These are phyloP conservation scores for Alternaria incomplexa DNA, from an alignment of 2,329 filamentous ascomycete genomes.

Conservation along the genomic window DNA sequence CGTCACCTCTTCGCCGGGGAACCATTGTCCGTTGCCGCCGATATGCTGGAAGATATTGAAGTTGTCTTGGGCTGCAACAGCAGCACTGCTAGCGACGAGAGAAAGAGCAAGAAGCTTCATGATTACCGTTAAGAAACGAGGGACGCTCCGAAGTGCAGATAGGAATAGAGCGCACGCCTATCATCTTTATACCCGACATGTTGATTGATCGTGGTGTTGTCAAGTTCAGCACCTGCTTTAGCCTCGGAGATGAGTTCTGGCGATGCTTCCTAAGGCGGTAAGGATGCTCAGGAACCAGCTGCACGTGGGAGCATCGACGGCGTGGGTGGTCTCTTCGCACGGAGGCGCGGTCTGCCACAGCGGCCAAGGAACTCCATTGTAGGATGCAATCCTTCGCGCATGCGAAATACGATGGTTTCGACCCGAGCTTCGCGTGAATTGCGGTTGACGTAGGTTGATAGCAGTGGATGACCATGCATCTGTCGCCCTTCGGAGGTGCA, in stretches of 20 bases:
- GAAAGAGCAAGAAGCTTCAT: constrained; percentile 31
- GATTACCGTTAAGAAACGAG: neutral
- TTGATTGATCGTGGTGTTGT: neutral
- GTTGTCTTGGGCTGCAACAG: constrained; percentile 23
- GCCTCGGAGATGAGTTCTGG: constrained; percentile 32
- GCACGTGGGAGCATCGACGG: constrained; percentile 9
- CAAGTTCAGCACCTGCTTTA: constrained; percentile 1
- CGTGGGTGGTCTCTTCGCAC: constrained; percentile 2
- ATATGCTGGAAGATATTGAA: constrained; percentile 46
- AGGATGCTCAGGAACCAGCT: constrained; percentile 1
- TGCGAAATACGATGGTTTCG: neutral
- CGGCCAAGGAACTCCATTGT: constrained; percentile 1
- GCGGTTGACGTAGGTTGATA: neutral
- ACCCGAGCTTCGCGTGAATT: neutral
- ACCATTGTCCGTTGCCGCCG: constrained; percentile 51
- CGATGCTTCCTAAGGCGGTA: constrained; percentile 30
- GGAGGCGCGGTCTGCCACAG: neutral
- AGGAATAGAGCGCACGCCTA: neutral
- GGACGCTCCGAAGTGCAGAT: neutral
- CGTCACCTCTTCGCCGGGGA: constrained; percentile 57
- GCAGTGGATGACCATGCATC: neutral
- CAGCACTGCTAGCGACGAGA: constrained; percentile 12
- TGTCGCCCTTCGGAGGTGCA: constrained; percentile 1
- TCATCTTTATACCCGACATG: constrained; percentile 6
- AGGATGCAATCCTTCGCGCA: constrained; percentile 2